phyloP scores from a whole-genome alignment of 208 protist species.

The Borovskyia barvae region DNA sequence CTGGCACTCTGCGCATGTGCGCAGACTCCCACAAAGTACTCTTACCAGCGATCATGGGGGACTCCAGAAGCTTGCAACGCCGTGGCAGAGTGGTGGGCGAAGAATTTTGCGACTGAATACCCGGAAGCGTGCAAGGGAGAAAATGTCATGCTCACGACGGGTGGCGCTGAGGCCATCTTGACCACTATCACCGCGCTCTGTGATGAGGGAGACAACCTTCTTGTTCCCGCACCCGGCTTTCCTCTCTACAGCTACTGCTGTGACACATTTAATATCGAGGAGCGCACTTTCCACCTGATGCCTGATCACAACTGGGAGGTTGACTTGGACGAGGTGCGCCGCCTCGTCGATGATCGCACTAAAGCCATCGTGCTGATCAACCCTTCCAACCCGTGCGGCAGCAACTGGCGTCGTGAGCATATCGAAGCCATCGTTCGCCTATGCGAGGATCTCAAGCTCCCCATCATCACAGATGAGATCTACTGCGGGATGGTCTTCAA shows the following conservation, averaged over 20 bases:
- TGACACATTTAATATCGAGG: constrained; percentile 73
- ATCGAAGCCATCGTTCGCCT: constrained; percentile 79
- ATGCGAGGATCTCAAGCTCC: constrained; percentile 80
- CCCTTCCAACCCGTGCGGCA: constrained; percentile 95
- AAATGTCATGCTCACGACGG: constrained; percentile 72
- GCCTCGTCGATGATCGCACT: constrained; percentile 81
- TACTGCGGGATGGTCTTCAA: constrained; percentile 93
- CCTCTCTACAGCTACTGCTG: constrained; percentile 91
- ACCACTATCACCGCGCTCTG: constrained; percentile 75
- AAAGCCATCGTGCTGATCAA: constrained; percentile 92
- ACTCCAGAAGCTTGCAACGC: constrained; percentile 34
- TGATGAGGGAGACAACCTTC: constrained; percentile 88
- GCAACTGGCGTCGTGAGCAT: constrained; percentile 82
- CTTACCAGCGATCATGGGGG: constrained; percentile 49
- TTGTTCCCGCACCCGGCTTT: constrained; percentile 91
- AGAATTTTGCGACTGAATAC: constrained; percentile 24
- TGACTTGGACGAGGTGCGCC: constrained; percentile 73
- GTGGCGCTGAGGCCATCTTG: constrained; percentile 88
- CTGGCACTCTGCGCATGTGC: constrained; percentile 23
- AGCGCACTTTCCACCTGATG: constrained; percentile 77
- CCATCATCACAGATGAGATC: constrained; percentile 94
- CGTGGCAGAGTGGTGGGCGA: constrained; percentile 38
- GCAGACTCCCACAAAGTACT: constrained; percentile 33
- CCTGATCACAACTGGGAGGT: constrained; percentile 87
- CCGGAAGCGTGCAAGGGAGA: constrained; percentile 13